A percentile compares a stretch with the other conserved stretches of the same genome.
These are phyloP conservation scores for Boletellus sp. DNA, from an alignment of 1,284 basidiomycete species.

Conservation along the genomic window DNA sequence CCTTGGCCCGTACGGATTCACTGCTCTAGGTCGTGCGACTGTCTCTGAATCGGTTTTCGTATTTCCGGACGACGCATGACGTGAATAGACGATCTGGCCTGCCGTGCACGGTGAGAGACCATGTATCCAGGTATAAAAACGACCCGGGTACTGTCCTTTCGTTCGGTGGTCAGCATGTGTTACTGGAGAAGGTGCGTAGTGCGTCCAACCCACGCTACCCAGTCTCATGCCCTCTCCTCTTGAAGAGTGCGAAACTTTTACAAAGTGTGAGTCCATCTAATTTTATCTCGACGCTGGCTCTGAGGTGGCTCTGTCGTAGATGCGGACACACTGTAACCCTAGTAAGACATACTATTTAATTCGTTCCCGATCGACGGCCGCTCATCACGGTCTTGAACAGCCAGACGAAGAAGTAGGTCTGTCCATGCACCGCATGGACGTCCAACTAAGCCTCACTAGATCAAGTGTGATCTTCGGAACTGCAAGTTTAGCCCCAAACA, in stretches of 20 bases:
- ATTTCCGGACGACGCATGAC: slow-evolving; percentile 28
- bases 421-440: neutral
- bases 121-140: slow-evolving; percentile 30
- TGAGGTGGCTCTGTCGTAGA: slow-evolving; percentile 32
- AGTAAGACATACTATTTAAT: slow-evolving; percentile 36
- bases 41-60: slow-evolving; percentile 27
- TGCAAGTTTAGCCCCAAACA: slow-evolving; percentile 68
- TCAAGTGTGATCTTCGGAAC: slow-evolving; percentile 54
- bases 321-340: slow-evolving; percentile 57
- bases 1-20: slow-evolving; percentile 24
- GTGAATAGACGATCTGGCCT: slow-evolving; percentile 24
- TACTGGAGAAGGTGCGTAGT: slow-evolving; percentile 39
- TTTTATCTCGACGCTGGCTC: neutral
- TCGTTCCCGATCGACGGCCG: neutral
- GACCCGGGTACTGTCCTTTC: slow-evolving; percentile 8
- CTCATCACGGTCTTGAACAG: slow-evolving; percentile 33
- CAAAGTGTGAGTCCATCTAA: slow-evolving; percentile 35
- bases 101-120: slow-evolving; percentile 23
- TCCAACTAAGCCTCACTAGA: slow-evolving; percentile 39
- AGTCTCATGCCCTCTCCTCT: slow-evolving; percentile 5
- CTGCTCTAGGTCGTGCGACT: slow-evolving; percentile 30
- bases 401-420: slow-evolving; percentile 58
- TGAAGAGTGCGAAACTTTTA: slow-evolving; percentile 51
- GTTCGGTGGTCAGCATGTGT: slow-evolving; percentile 35
- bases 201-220: neutral